Evolutionary conservation across 768 basidiomycete species (phyloP).

Genomic region (Collybia sordida): DNA sequence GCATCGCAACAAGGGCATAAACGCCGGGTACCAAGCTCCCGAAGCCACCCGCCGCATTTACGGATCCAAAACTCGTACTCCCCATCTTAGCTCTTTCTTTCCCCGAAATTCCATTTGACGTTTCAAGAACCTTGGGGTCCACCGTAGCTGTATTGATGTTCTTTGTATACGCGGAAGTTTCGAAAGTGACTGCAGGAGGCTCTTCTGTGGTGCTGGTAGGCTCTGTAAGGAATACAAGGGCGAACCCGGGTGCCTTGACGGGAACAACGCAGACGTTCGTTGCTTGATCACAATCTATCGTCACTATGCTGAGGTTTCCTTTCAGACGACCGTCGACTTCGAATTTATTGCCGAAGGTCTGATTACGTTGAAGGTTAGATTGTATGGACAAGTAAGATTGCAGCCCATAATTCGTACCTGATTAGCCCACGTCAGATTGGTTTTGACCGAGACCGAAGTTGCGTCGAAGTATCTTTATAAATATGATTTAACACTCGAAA

Average conservation of each 20-base stretch:
- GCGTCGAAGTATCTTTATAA: slow-evolving; percentile 54
- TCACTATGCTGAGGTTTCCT: slow-evolving; percentile 54
- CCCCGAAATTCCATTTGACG: slow-evolving; percentile 44
- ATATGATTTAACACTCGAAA: background rate
- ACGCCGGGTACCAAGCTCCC: too few species aligned
- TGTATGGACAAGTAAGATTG: background rate
- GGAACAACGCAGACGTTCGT: slow-evolving; percentile 57
- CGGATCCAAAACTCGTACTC: slow-evolving; percentile 31
- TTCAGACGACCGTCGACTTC: slow-evolving; percentile 67
- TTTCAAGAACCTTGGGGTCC: slow-evolving; percentile 45
- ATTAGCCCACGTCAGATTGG: slow-evolving; percentile 75
- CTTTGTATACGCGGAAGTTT: too few species aligned
- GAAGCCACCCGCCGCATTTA: slow-evolving; percentile 10
- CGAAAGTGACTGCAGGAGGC: too few species aligned
- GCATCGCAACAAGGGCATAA: too few species aligned
- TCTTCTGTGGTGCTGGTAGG: slow-evolving; percentile 24
- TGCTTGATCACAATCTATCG: slow-evolving; percentile 55
- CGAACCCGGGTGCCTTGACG: slow-evolving; percentile 72
- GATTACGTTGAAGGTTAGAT: background rate
- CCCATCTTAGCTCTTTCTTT: slow-evolving; percentile 21
- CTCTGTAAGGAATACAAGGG: slow-evolving; percentile 68
- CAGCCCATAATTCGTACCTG: slow-evolving; percentile 45
- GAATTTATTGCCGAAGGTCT: slow-evolving; percentile 65
- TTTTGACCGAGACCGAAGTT: slow-evolving; percentile 54
- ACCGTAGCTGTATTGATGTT: too few species aligned